Conservation (phyloP, 371 early-diverging fungal genomes). For the Mucor irregularis region DNA sequence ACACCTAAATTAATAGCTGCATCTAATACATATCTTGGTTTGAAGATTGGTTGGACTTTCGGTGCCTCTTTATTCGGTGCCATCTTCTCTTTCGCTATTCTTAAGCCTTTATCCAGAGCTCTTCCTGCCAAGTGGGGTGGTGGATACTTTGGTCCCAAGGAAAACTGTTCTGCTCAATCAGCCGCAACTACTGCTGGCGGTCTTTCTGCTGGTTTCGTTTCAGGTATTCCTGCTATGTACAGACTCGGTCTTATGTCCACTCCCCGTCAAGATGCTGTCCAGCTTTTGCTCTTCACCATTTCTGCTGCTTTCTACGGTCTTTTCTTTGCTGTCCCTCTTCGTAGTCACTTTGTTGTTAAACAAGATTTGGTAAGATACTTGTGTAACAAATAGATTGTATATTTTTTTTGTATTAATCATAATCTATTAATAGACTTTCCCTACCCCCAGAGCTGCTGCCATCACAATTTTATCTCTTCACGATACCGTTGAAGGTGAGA, state of each 20-base stretch:
- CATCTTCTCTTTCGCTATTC: conserved; percentile 67
- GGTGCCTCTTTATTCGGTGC: conserved; percentile 73
- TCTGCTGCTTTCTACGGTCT: conserved; percentile 70
- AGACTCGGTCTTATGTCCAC: conserved; percentile 57
- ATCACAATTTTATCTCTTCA: conserved; percentile 68
- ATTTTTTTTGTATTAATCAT: no score
- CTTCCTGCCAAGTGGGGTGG: conserved; percentile 56
- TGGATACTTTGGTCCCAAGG: conserved; percentile 68
- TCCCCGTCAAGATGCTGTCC: conserved; percentile 51
- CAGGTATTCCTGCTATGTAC: conserved; percentile 76
- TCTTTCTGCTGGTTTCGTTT: conserved; percentile 67
- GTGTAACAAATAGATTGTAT: no score
- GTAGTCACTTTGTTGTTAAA: conserved; percentile 69
- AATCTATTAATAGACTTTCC: no score
- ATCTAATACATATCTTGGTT: conserved; percentile 72
- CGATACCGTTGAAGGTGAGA: conserved; percentile 43
- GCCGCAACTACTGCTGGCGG: conserved; percentile 75
- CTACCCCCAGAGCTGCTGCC: conserved; percentile 71
- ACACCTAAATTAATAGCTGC: conserved; percentile 62
- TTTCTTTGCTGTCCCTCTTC: conserved; percentile 76
- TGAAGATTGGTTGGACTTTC: conserved; percentile 74
- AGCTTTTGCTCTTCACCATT: conserved; percentile 56
- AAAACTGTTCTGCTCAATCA: conserved; percentile 70
- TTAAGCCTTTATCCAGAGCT: conserved; percentile 60
- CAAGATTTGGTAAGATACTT: no score